Evolutionary conservation across 441 rosid species (phyloP).

Genomic region (Metrosideros polymorpha): DNA sequence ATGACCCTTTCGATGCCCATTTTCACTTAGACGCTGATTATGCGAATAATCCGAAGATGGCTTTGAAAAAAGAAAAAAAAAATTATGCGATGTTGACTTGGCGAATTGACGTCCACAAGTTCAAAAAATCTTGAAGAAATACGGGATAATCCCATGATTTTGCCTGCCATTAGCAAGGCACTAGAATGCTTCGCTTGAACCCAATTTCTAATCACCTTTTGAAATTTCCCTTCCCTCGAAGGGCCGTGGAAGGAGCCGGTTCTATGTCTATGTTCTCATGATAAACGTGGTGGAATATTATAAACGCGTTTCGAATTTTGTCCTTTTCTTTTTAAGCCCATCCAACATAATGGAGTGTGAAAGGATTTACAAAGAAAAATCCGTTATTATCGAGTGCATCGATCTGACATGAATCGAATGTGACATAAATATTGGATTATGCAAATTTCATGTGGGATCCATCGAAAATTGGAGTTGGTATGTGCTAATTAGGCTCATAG

Average conservation of each 20-base stretch:
- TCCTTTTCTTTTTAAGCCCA: not conserved
- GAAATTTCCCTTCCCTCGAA: not conserved
- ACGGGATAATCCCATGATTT: not conserved
- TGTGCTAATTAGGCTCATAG: not conserved
- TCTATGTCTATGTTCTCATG: not conserved
- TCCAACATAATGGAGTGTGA: not conserved
- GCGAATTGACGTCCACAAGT: not conserved
- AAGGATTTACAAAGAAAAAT: not conserved
- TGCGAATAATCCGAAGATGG: not conserved
- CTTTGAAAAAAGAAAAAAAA: not conserved
- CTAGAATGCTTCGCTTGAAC: not conserved
- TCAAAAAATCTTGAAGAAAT: not conserved
- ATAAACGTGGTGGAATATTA: not conserved
- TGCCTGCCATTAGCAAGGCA: not conserved
- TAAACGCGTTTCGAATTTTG: not conserved
- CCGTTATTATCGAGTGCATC: not conserved
- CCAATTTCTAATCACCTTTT: not conserved
- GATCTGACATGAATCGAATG: not conserved
- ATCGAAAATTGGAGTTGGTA: not conserved
- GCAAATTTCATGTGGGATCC: no score
- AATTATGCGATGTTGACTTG: not conserved
- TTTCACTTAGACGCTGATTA: not conserved
- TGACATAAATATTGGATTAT: not conserved
- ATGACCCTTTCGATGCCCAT: not conserved
- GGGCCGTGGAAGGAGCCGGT: not conserved